Evolutionary conservation across 2,329 filamentous ascomycete species (phyloP), one percentile per base, ranked within the genome.

Genomic region (Pseudogymnoascus sp.): DNA sequence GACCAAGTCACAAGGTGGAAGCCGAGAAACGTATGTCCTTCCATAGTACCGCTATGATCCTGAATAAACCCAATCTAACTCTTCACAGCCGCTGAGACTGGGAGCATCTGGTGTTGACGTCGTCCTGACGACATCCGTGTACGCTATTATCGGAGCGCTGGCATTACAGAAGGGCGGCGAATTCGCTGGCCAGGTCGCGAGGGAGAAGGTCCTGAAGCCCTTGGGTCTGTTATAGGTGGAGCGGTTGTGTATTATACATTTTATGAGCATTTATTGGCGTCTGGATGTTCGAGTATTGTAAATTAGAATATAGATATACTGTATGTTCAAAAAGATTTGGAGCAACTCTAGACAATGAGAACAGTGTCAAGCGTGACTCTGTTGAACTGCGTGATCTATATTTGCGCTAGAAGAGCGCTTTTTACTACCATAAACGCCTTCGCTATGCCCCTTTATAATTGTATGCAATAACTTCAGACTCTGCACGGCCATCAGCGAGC

Each of bases 121-220:
- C 3, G 86, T 97, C 22, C 77, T 96, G 61, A 83, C 88, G 57
- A 86, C 91, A 64, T 84, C 90, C 3, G 69, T 99, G 61, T 90
- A 91, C 72, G 90, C 92, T 50, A 88, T 99, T 61, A 77, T 97
- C 47, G 94, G 94, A 20, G 94, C 94, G 9, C 75, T 99, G 60
- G 87, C 91, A n/a, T 77, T 99, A 70, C 91, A 97, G 74, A 86
- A 89, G 67, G 94, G 94, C 54, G 89, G 88, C 37, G 85, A 87
- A 47, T 82, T 89, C 61, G 91, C 93, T 62, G 87, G 86, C 65
- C 81, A 83, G 72, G 75, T 95, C 60, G 85, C 90, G 54, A 84
- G 85, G 70, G 89, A 96, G 67, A 85, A 86, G 50, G 60, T 73
- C 11, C 60, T 73, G 62, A 71, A 69, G 60, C 70, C 70, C 50